These are phyloP conservation scores for Colletotrichum endophyticum DNA, from an alignment of 2,329 filamentous ascomycete species.

Conservation along the genomic window DNA sequence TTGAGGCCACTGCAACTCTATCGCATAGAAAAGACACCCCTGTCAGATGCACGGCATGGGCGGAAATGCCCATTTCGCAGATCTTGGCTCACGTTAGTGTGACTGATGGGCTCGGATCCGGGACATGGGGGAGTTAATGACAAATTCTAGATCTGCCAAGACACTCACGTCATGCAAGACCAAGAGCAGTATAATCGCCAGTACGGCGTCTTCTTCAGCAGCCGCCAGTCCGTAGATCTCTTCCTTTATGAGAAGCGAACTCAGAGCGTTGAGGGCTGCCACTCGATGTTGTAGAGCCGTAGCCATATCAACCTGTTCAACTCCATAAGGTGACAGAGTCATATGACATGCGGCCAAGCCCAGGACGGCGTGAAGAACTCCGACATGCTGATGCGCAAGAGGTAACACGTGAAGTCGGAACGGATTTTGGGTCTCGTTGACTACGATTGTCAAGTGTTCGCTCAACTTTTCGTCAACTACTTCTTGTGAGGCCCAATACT, in stretches of 20 bases:
- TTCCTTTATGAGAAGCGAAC: slow-evolving; percentile 23
- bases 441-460: slow-evolving; percentile 23
- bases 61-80: slow-evolving; percentile 29
- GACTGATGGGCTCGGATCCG: not conserved
- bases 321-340: slow-evolving; percentile 14
- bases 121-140: not conserved
- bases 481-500: not conserved
- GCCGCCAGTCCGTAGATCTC: slow-evolving; percentile 3
- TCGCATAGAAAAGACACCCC: slow-evolving; percentile 31
- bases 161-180: slow-evolving; percentile 29
- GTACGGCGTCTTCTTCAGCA: slow-evolving; percentile 26
- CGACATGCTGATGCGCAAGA: slow-evolving; percentile 26
- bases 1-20: slow-evolving; percentile 20
- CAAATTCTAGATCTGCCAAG: not conserved
- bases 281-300: slow-evolving; percentile 26
- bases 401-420: slow-evolving; percentile 27
- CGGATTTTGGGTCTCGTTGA: slow-evolving; percentile 24
- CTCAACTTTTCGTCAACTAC: slow-evolving; percentile 26
- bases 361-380: slow-evolving; percentile 30
- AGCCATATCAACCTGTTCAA: slow-evolving; percentile 7
- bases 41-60: slow-evolving; percentile 29
- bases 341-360: slow-evolving; percentile 30
- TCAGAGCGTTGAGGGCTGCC: slow-evolving; percentile 25
- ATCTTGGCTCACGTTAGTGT: slow-evolving; percentile 21
- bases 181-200: slow-evolving; percentile 28